Evolutionary conservation across 2,329 filamentous ascomycete species (phyloP).

Genomic region (Calonectria pauciramosa): DNA sequence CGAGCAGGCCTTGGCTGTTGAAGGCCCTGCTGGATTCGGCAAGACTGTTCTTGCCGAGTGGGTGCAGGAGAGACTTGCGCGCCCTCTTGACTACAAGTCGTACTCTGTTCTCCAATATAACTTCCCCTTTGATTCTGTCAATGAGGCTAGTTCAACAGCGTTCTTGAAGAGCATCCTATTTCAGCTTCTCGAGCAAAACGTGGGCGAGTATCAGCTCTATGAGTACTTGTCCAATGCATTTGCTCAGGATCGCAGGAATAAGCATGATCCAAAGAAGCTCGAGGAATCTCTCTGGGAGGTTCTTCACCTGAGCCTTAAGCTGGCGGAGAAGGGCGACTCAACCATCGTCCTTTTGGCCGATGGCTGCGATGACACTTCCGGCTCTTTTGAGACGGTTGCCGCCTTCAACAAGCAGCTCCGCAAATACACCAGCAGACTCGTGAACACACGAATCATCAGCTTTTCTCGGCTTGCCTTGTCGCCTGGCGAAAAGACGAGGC

Average conservation of each 20-base stretch:
- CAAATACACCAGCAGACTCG: conserved; percentile 44
- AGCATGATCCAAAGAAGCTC: conserved; percentile 41
- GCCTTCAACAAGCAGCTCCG: conserved; percentile 51
- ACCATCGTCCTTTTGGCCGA: conserved; percentile 53
- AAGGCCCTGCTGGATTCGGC: conserved; percentile 50
- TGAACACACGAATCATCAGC: conserved; percentile 49
- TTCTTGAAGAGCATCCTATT: conserved; percentile 54
- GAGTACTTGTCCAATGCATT: conserved; percentile 48
- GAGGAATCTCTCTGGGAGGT: conserved; percentile 51
- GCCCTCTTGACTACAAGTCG: conserved; percentile 51
- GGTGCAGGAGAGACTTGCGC: conserved; percentile 56
- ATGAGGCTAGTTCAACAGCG: conserved; percentile 47
- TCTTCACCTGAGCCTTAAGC: conserved; percentile 50
- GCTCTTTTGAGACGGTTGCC: conserved; percentile 39
- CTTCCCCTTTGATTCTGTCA: conserved; percentile 51
- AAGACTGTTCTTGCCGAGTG: conserved; percentile 57
- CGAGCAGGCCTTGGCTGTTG: conserved; percentile 53
- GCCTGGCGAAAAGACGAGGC: conserved; percentile 47
- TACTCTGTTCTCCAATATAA: conserved; percentile 54
- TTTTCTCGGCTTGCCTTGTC: conserved; percentile 52
- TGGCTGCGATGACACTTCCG: conserved; percentile 52
- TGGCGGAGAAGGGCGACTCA: conserved; percentile 44
- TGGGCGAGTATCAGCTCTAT: conserved; percentile 53
- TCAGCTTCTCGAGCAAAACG: conserved; percentile 55
- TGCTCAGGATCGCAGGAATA: conserved; percentile 38